These are phyloP conservation scores for Gonapodya prolifera DNA, from an alignment of 192 early-diverging fungal genomes.

Conservation along the genomic window DNA sequence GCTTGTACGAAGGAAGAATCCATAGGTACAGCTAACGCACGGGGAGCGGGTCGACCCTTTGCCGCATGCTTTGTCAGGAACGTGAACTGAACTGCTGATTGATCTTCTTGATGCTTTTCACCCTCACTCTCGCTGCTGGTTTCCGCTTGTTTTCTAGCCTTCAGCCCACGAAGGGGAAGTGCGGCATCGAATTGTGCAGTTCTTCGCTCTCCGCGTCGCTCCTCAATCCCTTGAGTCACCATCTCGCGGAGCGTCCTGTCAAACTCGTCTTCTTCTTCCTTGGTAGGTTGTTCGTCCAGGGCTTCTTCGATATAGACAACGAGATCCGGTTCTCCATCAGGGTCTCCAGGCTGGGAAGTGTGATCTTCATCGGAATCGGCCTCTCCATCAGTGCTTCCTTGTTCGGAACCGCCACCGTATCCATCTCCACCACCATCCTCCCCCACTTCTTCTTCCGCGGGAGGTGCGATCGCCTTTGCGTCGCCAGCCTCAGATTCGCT, in stretches of 20 bases:
- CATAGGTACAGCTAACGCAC: constrained; percentile 55
- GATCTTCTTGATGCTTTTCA: constrained; percentile 12
- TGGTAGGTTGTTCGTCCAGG: constrained; percentile 24
- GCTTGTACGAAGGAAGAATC: constrained; percentile 72
- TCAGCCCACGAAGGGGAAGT: constrained; percentile 63
- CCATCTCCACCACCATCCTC: constrained; percentile 38
- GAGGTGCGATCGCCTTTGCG: constrained; percentile 1
- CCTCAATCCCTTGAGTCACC: constrained; percentile 74
- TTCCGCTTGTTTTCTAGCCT: constrained; percentile 5
- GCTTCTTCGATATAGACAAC: constrained; percentile 46
- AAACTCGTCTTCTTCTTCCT: constrained; percentile 75
- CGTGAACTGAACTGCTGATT: constrained; percentile 58
- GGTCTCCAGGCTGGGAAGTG: constrained; percentile 10
- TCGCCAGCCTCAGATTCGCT: constrained; percentile 26
- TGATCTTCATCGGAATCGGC: neutral
- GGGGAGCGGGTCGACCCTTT: constrained; percentile 51
- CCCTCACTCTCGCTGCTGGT: neutral
- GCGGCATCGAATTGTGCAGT: constrained; percentile 74
- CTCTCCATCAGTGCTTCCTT: neutral
- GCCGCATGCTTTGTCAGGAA: constrained; percentile 71
- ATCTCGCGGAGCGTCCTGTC: constrained; percentile 80
- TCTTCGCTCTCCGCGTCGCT: constrained; percentile 71
- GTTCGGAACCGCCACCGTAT: constrained; percentile 8
- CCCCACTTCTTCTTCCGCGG: constrained; percentile 22
- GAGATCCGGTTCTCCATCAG: constrained; percentile 58